phyloP scores from a whole-genome alignment of 2,329 filamentous ascomycete species.

The Sphaceloma murrayae region DNA sequence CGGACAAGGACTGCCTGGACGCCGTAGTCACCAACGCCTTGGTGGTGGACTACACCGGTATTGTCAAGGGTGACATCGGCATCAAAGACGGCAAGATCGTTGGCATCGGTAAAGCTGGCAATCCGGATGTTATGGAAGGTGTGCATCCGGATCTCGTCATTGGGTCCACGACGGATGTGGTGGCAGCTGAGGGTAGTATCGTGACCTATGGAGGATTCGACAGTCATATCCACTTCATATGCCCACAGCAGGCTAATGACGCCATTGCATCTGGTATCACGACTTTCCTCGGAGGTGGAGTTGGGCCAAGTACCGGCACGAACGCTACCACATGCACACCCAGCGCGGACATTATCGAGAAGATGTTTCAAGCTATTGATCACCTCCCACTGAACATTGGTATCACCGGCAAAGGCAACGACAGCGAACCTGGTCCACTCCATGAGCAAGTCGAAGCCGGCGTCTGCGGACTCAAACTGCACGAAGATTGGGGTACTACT shows the following conservation, averaged over 20 bases:
- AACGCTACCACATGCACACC: constrained; percentile 92
- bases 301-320: constrained; percentile 83
- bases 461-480: constrained; percentile 82
- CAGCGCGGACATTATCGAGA: constrained; percentile 67
- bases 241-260: constrained; percentile 81
- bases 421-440: constrained; percentile 59
- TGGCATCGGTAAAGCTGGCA: constrained; percentile 88
- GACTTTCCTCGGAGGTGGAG: constrained; percentile 82
- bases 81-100: constrained; percentile 80
- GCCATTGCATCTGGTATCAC: constrained; percentile 78
- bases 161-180: constrained; percentile 81
- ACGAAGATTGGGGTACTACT: constrained; percentile 93
- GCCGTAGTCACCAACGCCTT: constrained; percentile 82
- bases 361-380: constrained; percentile 87
- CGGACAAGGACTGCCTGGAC: constrained; percentile 65
- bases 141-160: constrained; percentile 70
- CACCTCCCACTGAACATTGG: constrained; percentile 74
- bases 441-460: constrained; percentile 74
- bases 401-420: constrained; percentile 90
- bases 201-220: constrained; percentile 85
- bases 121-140: constrained; percentile 93
- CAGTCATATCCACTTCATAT: constrained; percentile 88
- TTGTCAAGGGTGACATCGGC: constrained; percentile 94
- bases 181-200: constrained; percentile 84
- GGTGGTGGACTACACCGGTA: constrained; percentile 82